Evolutionary conservation across 2,329 filamentous ascomycete species (phyloP), one percentile per base, ranked within the genome.

Genomic region (Scytalidium lignicola): DNA sequence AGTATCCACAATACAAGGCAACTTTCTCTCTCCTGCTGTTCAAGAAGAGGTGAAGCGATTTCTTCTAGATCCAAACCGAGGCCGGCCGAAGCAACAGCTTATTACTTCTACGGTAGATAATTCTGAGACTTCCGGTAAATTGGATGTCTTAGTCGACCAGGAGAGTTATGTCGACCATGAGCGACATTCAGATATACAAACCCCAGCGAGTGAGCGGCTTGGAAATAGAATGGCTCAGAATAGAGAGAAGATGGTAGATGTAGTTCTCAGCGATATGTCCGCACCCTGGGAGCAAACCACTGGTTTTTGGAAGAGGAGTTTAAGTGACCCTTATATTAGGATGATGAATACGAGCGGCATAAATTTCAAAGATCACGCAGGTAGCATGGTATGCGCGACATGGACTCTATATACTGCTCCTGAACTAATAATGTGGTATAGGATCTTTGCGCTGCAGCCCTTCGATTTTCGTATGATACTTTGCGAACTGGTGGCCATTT

Each of bases 231-330:
- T 5, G 10, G 15, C 32, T 5, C 32, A 37, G n/a, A 17, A 37
- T n/a, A n/a, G 15, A 37, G 77, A 77, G 54, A 77, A 78, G 62
- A 80, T 80, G 63, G 91, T 96, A 56, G 89, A 97, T 72, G 82
- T 99, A 65, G 89, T 99, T 66, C 75, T 99, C 66, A 96, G 90
- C 82, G 93, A 99, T 80, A 99, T 99, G 93, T 99, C 85, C 82
- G 92, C 79, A 78, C 91, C 93, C 86, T 96, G 90, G 90, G 77
- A 83, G 62, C 87, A 88, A 74, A 87, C 80, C 47, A 76, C 78
- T 63, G 86, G 85, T 64, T 90, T 88, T 74, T 85, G 82, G 74
- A 85, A 87, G 74, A 90, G 82, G 74, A 95, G 85, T 75, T 79
- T 96, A 81, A 95, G 85, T 92, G 87, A 93, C 81, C 90, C 90